Conservation (phyloP, 441 rosid species). For the Euphorbia schlechtendalii region DNA sequence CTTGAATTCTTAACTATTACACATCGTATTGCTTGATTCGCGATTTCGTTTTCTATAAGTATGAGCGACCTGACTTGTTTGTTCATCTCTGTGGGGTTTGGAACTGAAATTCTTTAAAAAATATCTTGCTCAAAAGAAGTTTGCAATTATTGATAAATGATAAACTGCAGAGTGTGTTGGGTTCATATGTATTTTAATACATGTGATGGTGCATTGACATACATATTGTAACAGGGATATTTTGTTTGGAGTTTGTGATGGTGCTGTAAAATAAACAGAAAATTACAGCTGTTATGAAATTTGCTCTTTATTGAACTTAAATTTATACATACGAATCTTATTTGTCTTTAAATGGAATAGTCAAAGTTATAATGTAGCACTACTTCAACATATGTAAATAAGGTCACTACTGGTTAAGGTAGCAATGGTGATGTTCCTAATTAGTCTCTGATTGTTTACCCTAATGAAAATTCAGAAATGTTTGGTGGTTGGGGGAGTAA, state of each 20-base stretch:
- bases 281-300: background rate
- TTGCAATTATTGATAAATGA: background rate
- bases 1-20: background rate
- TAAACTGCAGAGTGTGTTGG: too few species aligned
- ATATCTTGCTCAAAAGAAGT: background rate
- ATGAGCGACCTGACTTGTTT: background rate
- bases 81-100: background rate
- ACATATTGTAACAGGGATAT: background rate
- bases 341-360: background rate
- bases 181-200: too few species aligned
- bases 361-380: too few species aligned
- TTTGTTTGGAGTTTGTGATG: background rate
- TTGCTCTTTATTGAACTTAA: background rate
- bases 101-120: background rate
- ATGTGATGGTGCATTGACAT: background rate
- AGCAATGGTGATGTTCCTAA: background rate
- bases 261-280: background rate
- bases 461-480: background rate
- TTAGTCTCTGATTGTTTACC: background rate
- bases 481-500: too few species aligned
- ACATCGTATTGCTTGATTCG: background rate
- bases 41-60: slow-evolving; percentile 3
- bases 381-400: too few species aligned
- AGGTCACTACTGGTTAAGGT: slow-evolving; percentile 1
- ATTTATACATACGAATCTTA: background rate